Evolutionary conservation across 805 yeast genomes (phyloP).

Genomic region (Ogataea nonfermentans): DNA sequence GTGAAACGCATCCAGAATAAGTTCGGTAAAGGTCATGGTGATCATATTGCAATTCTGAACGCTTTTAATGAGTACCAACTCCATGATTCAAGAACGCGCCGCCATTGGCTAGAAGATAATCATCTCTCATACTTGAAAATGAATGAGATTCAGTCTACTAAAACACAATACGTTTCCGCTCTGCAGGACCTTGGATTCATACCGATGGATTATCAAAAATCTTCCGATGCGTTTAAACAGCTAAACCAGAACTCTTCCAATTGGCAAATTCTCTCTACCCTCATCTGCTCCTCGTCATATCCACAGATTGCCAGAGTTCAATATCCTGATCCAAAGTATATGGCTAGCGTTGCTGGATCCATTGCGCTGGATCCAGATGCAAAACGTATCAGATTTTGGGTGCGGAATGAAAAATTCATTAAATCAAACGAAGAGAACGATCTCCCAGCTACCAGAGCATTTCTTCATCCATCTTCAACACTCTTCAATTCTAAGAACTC

Average conservation of each 20-base stretch:
- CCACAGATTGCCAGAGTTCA: slow-evolving; percentile 83
- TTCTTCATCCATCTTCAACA: slow-evolving; percentile 83
- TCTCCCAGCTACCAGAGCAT: slow-evolving; percentile 67
- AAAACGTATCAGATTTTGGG: slow-evolving; percentile 66
- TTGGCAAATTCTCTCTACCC: slow-evolving; percentile 53
- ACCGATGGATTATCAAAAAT: slow-evolving; percentile 46
- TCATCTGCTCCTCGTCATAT: slow-evolving; percentile 76
- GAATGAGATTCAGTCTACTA: slow-evolving; percentile 68
- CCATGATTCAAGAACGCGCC: slow-evolving; percentile 31
- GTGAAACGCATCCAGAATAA: slow-evolving; percentile 46
- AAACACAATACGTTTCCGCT: slow-evolving; percentile 66
- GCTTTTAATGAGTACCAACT: slow-evolving; percentile 55
- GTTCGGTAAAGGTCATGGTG: slow-evolving; percentile 62
- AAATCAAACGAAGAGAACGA: slow-evolving; percentile 23
- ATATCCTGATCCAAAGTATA: slow-evolving; percentile 75
- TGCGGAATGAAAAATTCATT: slow-evolving; percentile 57
- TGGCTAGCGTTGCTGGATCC: slow-evolving; percentile 71
- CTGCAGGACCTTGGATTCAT: slow-evolving; percentile 77
- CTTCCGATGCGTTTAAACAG: slow-evolving; percentile 16
- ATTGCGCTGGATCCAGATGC: slow-evolving; percentile 86
- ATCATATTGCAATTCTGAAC: slow-evolving; percentile 62
- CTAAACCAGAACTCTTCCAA: slow-evolving; percentile 55
- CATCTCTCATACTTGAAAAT: slow-evolving; percentile 60
- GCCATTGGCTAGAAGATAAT: slow-evolving; percentile 53
- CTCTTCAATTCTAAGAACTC: slow-evolving; percentile 46